Evolutionary conservation across 352 stramenopile species (phyloP).

Genomic region (Phytophthora brassicae): DNA sequence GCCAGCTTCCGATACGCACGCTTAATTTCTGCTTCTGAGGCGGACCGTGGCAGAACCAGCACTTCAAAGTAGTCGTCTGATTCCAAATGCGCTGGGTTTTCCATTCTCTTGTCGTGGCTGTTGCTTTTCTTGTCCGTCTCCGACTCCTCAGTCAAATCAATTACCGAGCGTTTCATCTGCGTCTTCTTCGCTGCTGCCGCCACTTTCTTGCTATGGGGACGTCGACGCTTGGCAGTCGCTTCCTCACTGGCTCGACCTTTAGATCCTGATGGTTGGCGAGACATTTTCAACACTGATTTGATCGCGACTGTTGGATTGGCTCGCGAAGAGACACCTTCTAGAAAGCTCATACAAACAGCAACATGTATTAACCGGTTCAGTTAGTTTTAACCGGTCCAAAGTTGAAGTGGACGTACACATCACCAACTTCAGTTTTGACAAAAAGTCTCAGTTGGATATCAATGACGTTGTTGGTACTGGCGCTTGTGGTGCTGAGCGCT

Average conservation of each 20-base stretch:
- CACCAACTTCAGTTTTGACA: not conserved
- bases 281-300: conserved; percentile 19
- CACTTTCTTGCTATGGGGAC: conserved; percentile 6
- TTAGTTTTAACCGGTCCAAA: not conserved
- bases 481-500: not conserved
- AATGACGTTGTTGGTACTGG: not conserved
- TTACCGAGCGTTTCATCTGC: conserved; percentile 3
- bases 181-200: not conserved
- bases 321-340: conserved; percentile 16
- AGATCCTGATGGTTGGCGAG: conserved; percentile 3
- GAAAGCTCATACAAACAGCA: conserved; percentile 15
- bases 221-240: conserved; percentile 12
- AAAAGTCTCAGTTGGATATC: not conserved
- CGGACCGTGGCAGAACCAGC: conserved; percentile 43
- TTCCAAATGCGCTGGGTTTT: conserved; percentile 45
- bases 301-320: conserved; percentile 14
- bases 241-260: conserved; percentile 6
- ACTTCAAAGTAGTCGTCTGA: conserved; percentile 79
- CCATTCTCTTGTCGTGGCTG: conserved; percentile 3
- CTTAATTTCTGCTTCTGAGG: conserved; percentile 58
- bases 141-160: conserved; percentile 28
- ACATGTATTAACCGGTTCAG: conserved; percentile 13
- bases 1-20: conserved; percentile 68
- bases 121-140: conserved; percentile 1
- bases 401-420: conserved; percentile 7